Percentiles rank a stretch among this genome's conserved stretches.
These are phyloP conservation scores for Tympanopsis confertula DNA, from an alignment of 2,329 filamentous ascomycete genomes.

Conservation along the genomic window DNA sequence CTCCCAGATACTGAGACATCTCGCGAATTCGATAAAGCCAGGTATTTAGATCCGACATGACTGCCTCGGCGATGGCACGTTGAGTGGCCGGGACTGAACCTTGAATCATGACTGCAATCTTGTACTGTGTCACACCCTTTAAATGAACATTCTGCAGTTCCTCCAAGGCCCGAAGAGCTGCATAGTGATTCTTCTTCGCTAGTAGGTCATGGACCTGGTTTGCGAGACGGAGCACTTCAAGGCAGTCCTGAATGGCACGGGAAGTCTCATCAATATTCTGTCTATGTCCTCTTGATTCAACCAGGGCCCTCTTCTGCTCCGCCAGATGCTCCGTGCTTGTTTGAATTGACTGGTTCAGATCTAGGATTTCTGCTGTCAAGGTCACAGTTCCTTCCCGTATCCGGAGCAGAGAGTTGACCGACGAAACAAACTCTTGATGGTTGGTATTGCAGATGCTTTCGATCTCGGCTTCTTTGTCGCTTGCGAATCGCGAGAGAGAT, in stretches of 20 bases:
- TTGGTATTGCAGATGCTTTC: slow-evolving; percentile 90
- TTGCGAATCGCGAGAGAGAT: slow-evolving; percentile 69
- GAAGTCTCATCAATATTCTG: slow-evolving; percentile 94
- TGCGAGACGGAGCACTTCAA: slow-evolving; percentile 82
- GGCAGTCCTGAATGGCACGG: slow-evolving; percentile 75
- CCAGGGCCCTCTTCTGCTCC: slow-evolving; percentile 84
- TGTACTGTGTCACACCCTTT: slow-evolving; percentile 87
- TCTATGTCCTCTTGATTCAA: slow-evolving; percentile 81
- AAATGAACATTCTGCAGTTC: slow-evolving; percentile 94
- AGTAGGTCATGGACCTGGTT: slow-evolving; percentile 91
- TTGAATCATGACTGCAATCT: slow-evolving; percentile 89
- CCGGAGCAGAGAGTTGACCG: slow-evolving; percentile 84
- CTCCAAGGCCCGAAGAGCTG: slow-evolving; percentile 81
- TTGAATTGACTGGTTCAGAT: slow-evolving; percentile 89
- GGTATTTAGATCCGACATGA: slow-evolving; percentile 93
- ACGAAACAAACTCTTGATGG: slow-evolving; percentile 90
- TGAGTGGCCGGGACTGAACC: slow-evolving; percentile 89
- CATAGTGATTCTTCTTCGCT: slow-evolving; percentile 88
- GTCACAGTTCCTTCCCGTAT: slow-evolving; percentile 83
- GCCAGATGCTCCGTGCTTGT: slow-evolving; percentile 87
- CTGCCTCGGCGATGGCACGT: slow-evolving; percentile 84
- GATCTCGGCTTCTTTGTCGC: slow-evolving; percentile 80
- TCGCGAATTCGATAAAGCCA: slow-evolving; percentile 94
- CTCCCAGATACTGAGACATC: slow-evolving; percentile 88
- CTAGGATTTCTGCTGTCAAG: slow-evolving; percentile 80